phyloP scores from a whole-genome alignment of 2,329 filamentous ascomycete species.

The Trichophyton mentagrophytes region DNA sequence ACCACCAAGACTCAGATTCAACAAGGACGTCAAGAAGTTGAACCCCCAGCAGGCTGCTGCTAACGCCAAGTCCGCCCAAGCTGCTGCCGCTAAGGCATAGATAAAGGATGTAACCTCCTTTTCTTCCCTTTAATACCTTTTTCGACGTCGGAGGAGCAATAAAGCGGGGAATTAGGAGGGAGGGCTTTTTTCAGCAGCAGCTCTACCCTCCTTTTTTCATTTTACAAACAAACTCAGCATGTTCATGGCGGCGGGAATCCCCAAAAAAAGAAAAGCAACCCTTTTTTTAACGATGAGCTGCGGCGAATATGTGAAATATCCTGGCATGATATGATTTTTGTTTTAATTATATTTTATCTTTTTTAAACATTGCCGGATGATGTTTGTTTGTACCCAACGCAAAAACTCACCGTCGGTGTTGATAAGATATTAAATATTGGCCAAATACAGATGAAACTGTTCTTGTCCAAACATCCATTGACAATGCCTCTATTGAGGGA shows the following conservation, averaged over 20 bases:
- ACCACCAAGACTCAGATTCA: slow-evolving; percentile 94
- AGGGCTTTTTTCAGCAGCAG: not conserved
- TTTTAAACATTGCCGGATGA: slow-evolving; percentile 1
- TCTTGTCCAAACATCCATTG: not conserved
- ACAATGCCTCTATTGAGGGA: too few relatives aligned
- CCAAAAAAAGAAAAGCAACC: not conserved
- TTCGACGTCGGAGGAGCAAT: not conserved
- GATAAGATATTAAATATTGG: slow-evolving; percentile 1
- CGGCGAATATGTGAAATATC: slow-evolving; percentile 3
- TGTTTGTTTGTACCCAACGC: slow-evolving; percentile 1
- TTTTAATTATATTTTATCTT: slow-evolving; percentile 1
- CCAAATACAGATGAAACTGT: not conserved
- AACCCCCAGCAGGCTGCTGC: slow-evolving; percentile 69
- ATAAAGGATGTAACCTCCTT: slow-evolving; percentile 3
- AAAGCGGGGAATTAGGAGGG: not conserved
- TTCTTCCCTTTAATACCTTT: not conserved
- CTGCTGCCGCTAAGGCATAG: slow-evolving; percentile 10
- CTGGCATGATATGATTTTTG: slow-evolving; percentile 1
- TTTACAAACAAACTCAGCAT: not conserved
- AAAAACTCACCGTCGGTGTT: not conserved
- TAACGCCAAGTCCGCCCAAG: slow-evolving; percentile 31
- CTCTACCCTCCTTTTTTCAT: slow-evolving; percentile 3
- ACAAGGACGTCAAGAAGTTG: slow-evolving; percentile 99
- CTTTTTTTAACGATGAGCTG: not conserved
- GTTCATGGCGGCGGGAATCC: not conserved